A percentile compares a stretch with the other conserved stretches of the same genome.
Evolutionary conservation across 805 yeast species (phyloP).

Genomic region (Starmerella riodocensis): DNA sequence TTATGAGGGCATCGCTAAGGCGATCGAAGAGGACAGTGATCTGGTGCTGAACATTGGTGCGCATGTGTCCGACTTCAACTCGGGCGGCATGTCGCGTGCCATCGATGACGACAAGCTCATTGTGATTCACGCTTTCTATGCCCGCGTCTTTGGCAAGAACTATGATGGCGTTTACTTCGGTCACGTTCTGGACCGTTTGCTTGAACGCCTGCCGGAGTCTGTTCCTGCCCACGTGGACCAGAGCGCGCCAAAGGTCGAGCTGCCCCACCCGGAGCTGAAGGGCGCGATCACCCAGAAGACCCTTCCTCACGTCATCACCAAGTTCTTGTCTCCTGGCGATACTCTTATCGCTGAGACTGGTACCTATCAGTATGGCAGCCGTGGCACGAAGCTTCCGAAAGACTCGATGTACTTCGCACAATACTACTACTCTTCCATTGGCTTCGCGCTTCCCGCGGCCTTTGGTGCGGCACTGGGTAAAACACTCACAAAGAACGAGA

Average conservation of each 20-base stretch:
- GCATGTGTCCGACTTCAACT: slow-evolving; percentile 51
- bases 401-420: slow-evolving; percentile 42
- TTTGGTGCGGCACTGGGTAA: slow-evolving; percentile 67
- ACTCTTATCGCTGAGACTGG: slow-evolving; percentile 72
- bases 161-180: slow-evolving; percentile 36
- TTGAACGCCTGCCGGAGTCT: slow-evolving; percentile 28
- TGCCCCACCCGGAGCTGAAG: slow-evolving; percentile 24
- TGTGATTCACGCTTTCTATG: slow-evolving; percentile 40
- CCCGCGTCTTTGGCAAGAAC: slow-evolving; percentile 34
- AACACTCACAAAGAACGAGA: slow-evolving; percentile 21
- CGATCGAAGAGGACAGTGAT: slow-evolving; percentile 43
- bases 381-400: slow-evolving; percentile 51
- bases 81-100: slow-evolving; percentile 48
- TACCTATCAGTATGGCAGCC: slow-evolving; percentile 63
- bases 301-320: slow-evolving; percentile 32
- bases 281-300: slow-evolving; percentile 28
- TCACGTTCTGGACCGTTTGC: slow-evolving; percentile 37
- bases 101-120: slow-evolving; percentile 35
- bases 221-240: slow-evolving; percentile 21
- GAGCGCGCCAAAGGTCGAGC: slow-evolving; percentile 16
- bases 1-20: slow-evolving; percentile 35
- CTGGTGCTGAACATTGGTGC: slow-evolving; percentile 60
- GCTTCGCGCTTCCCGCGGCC: slow-evolving; percentile 76
- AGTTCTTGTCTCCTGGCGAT: slow-evolving; percentile 47
- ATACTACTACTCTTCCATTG: slow-evolving; percentile 72